Evolutionary conservation across 2,329 filamentous ascomycete genomes (phyloP).

Genomic region (Fusarium zealandicum): DNA sequence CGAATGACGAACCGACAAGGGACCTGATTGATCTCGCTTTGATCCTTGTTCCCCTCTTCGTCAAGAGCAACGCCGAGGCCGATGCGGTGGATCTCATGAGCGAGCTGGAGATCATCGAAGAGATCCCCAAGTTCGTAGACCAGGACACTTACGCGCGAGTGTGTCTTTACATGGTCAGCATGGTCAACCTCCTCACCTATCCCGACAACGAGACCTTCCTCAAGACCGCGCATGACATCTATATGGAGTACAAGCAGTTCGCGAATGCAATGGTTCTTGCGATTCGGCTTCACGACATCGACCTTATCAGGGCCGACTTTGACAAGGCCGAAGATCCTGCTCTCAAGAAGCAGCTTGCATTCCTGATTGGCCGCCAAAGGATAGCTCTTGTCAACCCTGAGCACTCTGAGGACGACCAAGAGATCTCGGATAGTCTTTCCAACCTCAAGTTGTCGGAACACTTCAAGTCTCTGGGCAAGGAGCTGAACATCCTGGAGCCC

Average conservation of each 20-base stretch:
- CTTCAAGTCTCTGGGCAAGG: slow-evolving; percentile 93
- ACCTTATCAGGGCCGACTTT: slow-evolving; percentile 84
- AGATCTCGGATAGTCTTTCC: slow-evolving; percentile 82
- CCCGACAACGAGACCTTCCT: slow-evolving; percentile 97
- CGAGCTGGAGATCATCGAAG: slow-evolving; percentile 95
- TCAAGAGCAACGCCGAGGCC: slow-evolving; percentile 97
- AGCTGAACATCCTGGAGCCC: slow-evolving; percentile 94
- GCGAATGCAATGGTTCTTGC: slow-evolving; percentile 93
- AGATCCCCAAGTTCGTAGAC: slow-evolving; percentile 88
- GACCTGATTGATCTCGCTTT: slow-evolving; percentile 87
- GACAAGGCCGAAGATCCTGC: slow-evolving; percentile 80
- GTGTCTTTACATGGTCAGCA: slow-evolving; percentile 97
- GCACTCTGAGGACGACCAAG: slow-evolving; percentile 72
- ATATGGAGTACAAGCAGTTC: slow-evolving; percentile 90
- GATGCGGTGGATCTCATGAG: slow-evolving; percentile 97
- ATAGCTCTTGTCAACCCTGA: slow-evolving; percentile 79
- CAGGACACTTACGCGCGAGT: slow-evolving; percentile 92
- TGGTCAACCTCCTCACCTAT: slow-evolving; percentile 97
- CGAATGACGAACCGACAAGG: slow-evolving; percentile 81
- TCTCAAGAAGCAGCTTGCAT: slow-evolving; percentile 91
- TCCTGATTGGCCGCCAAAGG: slow-evolving; percentile 89
- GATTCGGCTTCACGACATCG: slow-evolving; percentile 87
- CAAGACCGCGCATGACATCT: slow-evolving; percentile 90
- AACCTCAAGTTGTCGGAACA: slow-evolving; percentile 89
- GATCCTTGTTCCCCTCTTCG: slow-evolving; percentile 88